phyloP scores from a whole-genome alignment of 148 eudicot species.

The Gaultheria prostrata region DNA sequence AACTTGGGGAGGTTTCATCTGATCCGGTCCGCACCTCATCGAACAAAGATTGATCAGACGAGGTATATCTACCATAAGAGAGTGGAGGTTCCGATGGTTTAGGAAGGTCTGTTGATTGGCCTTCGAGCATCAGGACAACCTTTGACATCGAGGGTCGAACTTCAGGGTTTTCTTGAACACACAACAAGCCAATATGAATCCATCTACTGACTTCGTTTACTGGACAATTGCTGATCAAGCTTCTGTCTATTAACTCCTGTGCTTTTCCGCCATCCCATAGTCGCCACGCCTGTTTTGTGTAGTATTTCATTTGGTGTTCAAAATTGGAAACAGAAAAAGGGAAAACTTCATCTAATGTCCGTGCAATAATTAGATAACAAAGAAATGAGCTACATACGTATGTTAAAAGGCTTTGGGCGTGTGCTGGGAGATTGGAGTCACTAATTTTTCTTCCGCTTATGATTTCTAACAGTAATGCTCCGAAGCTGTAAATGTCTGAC shows the following conservation, averaged over 20 bases:
- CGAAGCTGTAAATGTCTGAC: conserved; percentile 26
- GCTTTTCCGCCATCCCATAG: conserved; percentile 22
- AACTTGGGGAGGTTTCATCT: background rate
- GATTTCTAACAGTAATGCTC: conserved; percentile 36
- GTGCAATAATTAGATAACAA: background rate
- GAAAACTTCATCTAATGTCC: background rate
- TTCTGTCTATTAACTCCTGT: conserved; percentile 26
- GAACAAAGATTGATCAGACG: background rate
- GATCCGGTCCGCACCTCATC: background rate
- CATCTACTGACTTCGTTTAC: conserved; percentile 35
- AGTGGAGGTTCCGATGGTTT: background rate
- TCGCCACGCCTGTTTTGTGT: conserved; percentile 29
- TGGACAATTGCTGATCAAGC: conserved; percentile 15
- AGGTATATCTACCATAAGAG: background rate
- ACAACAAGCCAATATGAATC: conserved; percentile 38
- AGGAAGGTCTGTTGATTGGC: background rate
- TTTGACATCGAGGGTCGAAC: conserved; percentile 45
- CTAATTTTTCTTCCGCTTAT: conserved; percentile 28
- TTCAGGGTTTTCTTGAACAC: conserved; percentile 33
- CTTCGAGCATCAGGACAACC: conserved; percentile 33
- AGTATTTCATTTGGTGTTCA: background rate
- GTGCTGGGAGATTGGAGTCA: background rate
- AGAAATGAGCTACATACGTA: background rate
- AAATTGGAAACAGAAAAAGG: background rate
- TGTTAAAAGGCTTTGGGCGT: background rate